A percentile compares a stretch with the other conserved stretches of the same genome.
phyloP scores from a whole-genome alignment of 768 basidiomycete genomes.

The Podaxis rugospora region DNA sequence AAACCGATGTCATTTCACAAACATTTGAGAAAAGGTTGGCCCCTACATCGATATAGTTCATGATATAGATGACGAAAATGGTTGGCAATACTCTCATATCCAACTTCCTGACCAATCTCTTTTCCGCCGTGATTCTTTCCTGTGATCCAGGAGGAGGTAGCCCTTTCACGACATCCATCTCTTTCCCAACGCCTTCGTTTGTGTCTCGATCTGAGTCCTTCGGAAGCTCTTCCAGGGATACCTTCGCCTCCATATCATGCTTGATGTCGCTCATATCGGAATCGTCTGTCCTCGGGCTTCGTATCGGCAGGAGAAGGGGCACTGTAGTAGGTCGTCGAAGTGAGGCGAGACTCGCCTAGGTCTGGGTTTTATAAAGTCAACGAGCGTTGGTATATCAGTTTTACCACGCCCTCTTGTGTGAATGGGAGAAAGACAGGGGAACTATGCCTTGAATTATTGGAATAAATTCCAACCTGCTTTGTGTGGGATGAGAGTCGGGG shows the following conservation, averaged over 20 bases:
- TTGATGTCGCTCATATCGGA: neutral
- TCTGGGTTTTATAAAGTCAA: too few species aligned
- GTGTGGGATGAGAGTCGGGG: neutral
- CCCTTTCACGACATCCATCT: neutral
- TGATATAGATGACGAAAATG: conserved; percentile 51
- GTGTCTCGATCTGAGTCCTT: neutral
- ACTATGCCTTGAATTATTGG: neutral
- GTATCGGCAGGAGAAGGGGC: neutral
- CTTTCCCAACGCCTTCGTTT: neutral
- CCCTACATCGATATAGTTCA: conserved; percentile 62
- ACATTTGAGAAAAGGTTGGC: neutral
- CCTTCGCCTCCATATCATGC: neutral
- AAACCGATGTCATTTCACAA: neutral
- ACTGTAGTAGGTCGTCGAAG: too few species aligned
- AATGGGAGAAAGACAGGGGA: neutral
- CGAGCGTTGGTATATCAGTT: neutral
- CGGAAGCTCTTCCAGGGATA: conserved; percentile 1
- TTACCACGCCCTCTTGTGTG: neutral
- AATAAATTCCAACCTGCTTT: neutral
- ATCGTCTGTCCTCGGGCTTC: too few species aligned
- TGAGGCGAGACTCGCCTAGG: too few species aligned
- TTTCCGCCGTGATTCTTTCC: conserved; percentile 28
- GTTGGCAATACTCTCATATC: conserved; percentile 50
- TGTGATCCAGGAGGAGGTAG: conserved; percentile 3
- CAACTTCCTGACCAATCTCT: conserved; percentile 45